Conservation (phyloP, 345 rosid genomes). For the Odontarrhena argentea region DNA sequence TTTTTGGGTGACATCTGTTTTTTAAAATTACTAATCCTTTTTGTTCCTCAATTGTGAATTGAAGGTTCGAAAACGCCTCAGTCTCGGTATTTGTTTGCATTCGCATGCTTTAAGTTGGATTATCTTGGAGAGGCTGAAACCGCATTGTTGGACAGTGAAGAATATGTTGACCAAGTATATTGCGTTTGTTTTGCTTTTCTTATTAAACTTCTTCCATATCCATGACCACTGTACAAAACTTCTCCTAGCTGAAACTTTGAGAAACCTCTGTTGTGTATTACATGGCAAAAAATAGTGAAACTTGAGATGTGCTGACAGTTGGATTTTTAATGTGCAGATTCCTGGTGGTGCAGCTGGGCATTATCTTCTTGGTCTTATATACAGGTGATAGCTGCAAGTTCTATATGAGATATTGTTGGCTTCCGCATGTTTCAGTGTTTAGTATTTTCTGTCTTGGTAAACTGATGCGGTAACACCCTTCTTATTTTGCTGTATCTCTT, state of each 20-base stretch:
- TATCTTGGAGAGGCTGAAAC: constrained; percentile 83
- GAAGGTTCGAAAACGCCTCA: constrained; percentile 77
- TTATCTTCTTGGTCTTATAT: constrained; percentile 88
- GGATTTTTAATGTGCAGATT: constrained; percentile 49
- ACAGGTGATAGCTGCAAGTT: constrained; percentile 55
- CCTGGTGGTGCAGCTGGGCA: constrained; percentile 95
- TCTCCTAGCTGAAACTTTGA: constrained; percentile 13
- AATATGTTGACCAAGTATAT: constrained; percentile 59
- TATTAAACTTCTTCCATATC: not conserved
- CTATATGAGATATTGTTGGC: constrained; percentile 16
- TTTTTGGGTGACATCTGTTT: not conserved
- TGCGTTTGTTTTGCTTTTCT: constrained; percentile 1
- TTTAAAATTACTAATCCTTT: not conserved
- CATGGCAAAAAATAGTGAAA: constrained; percentile 5
- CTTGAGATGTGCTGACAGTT: not conserved
- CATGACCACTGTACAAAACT: not conserved
- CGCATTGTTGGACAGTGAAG: constrained; percentile 68
- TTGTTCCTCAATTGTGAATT: constrained; percentile 28
- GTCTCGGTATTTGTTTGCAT: constrained; percentile 87
- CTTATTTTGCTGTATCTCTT: constrained; percentile 1
- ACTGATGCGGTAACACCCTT: constrained; percentile 18
- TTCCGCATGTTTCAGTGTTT: constrained; percentile 12
- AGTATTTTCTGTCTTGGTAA: constrained; percentile 10
- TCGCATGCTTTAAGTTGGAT: constrained; percentile 90
- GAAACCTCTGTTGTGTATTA: not conserved